Conservation (phyloP, 768 basidiomycete species). For the Cystobasidium onofrii region DNA sequence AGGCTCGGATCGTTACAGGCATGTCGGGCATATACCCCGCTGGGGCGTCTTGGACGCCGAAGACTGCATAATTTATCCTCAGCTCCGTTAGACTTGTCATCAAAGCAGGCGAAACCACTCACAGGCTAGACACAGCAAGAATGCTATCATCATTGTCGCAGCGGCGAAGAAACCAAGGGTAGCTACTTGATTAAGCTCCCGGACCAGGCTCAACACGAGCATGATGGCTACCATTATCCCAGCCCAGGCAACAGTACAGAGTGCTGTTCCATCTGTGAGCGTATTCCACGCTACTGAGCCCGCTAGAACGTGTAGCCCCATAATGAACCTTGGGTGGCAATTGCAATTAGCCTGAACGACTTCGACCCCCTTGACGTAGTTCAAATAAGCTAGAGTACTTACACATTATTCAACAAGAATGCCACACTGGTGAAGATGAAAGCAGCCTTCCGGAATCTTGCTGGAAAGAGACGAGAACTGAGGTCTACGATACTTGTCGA, state of each 20-base stretch:
- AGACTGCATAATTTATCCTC: slow-evolving; percentile 31
- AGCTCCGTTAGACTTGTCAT: not conserved
- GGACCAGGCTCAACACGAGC: slow-evolving; percentile 5
- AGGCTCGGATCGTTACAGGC: slow-evolving; percentile 31
- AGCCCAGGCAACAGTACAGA: slow-evolving; percentile 48
- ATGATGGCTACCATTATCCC: slow-evolving; percentile 43
- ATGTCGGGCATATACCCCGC: slow-evolving; percentile 44
- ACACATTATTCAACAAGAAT: slow-evolving; percentile 38
- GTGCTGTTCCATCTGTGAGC: slow-evolving; percentile 45
- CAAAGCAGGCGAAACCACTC: slow-evolving; percentile 41
- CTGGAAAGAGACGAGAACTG: not conserved
- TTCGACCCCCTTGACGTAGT: not conserved
- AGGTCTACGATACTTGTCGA: slow-evolving; percentile 21
- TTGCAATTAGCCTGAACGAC: slow-evolving; percentile 40
- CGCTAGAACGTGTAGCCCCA: slow-evolving; percentile 50
- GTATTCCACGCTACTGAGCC: slow-evolving; percentile 51
- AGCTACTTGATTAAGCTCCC: slow-evolving; percentile 49
- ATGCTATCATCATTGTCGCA: slow-evolving; percentile 52
- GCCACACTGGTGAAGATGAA: slow-evolving; percentile 36
- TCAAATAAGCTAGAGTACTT: not conserved
- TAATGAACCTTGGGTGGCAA: slow-evolving; percentile 53
- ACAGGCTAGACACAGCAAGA: slow-evolving; percentile 44
- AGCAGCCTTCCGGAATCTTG: not conserved
- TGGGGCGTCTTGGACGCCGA: slow-evolving; percentile 49
- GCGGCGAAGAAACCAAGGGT: slow-evolving; percentile 46